Percentiles rank a stretch among this genome's conserved stretches.
These are phyloP conservation scores for Suillus sp. DNA, from an alignment of 768 basidiomycete genomes.

Conservation along the genomic window DNA sequence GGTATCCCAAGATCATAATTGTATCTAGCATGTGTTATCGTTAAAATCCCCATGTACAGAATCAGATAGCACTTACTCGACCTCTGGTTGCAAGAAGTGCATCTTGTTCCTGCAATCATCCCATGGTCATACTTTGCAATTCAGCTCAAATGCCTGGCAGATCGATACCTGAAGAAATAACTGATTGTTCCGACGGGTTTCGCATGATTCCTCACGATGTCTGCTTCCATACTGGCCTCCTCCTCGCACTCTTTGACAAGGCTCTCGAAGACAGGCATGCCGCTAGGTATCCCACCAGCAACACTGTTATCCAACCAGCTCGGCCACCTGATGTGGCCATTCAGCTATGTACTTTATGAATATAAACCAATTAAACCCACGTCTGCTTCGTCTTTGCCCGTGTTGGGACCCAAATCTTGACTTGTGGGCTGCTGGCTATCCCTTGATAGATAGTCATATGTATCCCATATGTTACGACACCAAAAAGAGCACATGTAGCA, in stretches of 20 bases:
- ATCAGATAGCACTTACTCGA: conserved; percentile 57
- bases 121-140: conserved; percentile 31
- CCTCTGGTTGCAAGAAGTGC: conserved; percentile 80
- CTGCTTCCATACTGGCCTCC: conserved; percentile 80
- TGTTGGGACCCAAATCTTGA: conserved; percentile 86
- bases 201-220: conserved; percentile 60
- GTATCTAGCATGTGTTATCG: conserved; percentile 51
- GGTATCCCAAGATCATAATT: conserved; percentile 84
- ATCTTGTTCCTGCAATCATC: conserved; percentile 48
- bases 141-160: neutral
- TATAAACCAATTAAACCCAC: conserved; percentile 45
- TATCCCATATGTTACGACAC: conserved; percentile 88
- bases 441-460: conserved; percentile 76
- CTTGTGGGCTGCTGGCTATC: conserved; percentile 37
- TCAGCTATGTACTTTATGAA: neutral
- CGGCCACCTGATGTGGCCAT: conserved; percentile 61
- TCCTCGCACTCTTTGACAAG: conserved; percentile 92
- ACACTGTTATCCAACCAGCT: conserved; percentile 88
- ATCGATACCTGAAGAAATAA: conserved; percentile 71
- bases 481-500: conserved; percentile 85
- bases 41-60: conserved; percentile 2
- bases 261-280: conserved; percentile 69
- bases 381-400: conserved; percentile 87
- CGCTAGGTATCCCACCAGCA: conserved; percentile 89
- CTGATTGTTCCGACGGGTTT: conserved; percentile 70